These are phyloP conservation scores for Plantago major DNA, from an alignment of 257 asterid genomes.

Conservation along the genomic window DNA sequence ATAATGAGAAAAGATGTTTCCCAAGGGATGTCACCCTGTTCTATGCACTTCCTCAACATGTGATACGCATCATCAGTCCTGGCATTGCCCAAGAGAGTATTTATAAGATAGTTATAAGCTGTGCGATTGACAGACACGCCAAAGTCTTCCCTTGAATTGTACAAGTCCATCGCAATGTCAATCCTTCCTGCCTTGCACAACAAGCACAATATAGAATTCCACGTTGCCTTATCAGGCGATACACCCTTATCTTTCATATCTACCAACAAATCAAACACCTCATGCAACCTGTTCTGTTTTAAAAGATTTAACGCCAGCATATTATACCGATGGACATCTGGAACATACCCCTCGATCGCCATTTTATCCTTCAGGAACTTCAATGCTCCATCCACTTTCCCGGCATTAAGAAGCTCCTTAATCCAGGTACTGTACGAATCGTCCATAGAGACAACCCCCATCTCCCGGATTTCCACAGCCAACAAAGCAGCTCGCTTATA, in stretches of 20 bases:
- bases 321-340: constrained; percentile 60
- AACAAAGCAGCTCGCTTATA: constrained; percentile 51
- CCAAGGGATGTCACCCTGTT: constrained; percentile 60
- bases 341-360: constrained; percentile 51
- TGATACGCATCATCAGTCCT: constrained; percentile 46
- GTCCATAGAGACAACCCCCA: constrained; percentile 45
- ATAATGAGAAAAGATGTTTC: constrained; percentile 44
- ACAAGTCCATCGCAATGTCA: constrained; percentile 66
- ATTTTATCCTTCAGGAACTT: constrained; percentile 58
- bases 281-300: constrained; percentile 61
- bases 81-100: constrained; percentile 57
- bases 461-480: constrained; percentile 41
- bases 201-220: constrained; percentile 73
- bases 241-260: constrained; percentile 63
- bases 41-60: constrained; percentile 46
- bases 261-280: constrained; percentile 64
- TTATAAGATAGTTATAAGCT: constrained; percentile 78
- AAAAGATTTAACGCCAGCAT: constrained; percentile 51
- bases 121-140: constrained; percentile 62
- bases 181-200: constrained; percentile 74
- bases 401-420: constrained; percentile 49
- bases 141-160: constrained; percentile 55
- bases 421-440: constrained; percentile 61
- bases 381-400: constrained; percentile 61
- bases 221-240: constrained; percentile 54